A percentile compares a stretch with the other conserved stretches of the same genome.
These are phyloP conservation scores for Trichoderma polysporum DNA, from an alignment of 2,329 filamentous ascomycete species.

Conservation along the genomic window DNA sequence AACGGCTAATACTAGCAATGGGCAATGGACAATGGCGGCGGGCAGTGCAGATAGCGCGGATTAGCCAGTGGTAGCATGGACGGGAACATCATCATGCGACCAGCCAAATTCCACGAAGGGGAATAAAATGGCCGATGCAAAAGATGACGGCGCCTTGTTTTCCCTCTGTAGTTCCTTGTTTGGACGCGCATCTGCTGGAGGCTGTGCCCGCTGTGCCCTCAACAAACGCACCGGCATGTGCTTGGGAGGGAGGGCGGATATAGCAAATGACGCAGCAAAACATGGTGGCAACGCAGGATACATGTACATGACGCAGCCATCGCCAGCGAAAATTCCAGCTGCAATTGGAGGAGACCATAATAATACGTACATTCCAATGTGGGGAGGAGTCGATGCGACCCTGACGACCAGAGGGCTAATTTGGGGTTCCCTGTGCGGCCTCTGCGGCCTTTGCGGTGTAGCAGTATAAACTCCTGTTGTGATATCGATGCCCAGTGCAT, in stretches of 20 bases:
- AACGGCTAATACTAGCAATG: not conserved
- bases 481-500: constrained; percentile 27
- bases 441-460: constrained; percentile 20
- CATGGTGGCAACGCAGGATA: not conserved
- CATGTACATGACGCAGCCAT: not conserved
- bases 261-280: not conserved
- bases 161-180: not conserved
- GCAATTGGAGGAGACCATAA: not conserved
- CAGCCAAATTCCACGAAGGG: not conserved
- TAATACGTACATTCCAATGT: constrained; percentile 13
- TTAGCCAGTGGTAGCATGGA: not conserved
- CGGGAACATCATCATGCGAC: constrained; percentile 5
- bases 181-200: constrained; percentile 16
- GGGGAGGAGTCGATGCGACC: not conserved
- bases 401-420: constrained; percentile 24
- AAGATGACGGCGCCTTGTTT: not conserved
- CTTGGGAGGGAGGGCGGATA: not conserved
- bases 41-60: constrained; percentile 19
- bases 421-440: constrained; percentile 32
- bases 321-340: not conserved
- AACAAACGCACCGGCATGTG: constrained; percentile 9
- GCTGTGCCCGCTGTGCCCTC: constrained; percentile 20
- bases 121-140: constrained; percentile 1
- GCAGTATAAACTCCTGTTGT: not conserved
- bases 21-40: not conserved